phyloP scores from a whole-genome alignment of 2,329 filamentous ascomycete genomes.

The Ciborinia camelliae region DNA sequence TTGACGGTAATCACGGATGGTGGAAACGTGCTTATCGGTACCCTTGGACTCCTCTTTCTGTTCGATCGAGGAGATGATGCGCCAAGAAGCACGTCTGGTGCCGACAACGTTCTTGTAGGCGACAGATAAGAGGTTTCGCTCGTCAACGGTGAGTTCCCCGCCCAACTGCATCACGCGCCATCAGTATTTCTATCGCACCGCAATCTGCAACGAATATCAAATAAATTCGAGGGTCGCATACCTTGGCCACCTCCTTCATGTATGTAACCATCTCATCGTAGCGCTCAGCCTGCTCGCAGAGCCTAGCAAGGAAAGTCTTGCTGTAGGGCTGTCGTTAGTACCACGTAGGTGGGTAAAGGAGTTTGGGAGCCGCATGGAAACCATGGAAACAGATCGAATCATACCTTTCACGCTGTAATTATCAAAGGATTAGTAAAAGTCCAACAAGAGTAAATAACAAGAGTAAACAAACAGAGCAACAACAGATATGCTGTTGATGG shows the following conservation, averaged over 20 bases:
- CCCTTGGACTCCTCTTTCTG: conserved; percentile 99
- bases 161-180: conserved; percentile 47
- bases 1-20: conserved; percentile 95
- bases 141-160: conserved; percentile 84
- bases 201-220: conserved; percentile 20
- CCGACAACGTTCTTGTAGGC: conserved; percentile 99
- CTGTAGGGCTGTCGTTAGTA: conserved; percentile 47
- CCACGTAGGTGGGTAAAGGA: conserved; percentile 17
- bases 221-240: conserved; percentile 42
- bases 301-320: conserved; percentile 99
- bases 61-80: conserved; percentile 99
- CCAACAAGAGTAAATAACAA: conserved; percentile 16
- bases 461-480: conserved; percentile 15
- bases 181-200: conserved; percentile 26
- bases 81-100: conserved; percentile 96
- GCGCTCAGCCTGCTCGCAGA: conserved; percentile 99
- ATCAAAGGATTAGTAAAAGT: conserved; percentile 29
- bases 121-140: conserved; percentile 97
- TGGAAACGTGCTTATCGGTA: conserved; percentile 86
- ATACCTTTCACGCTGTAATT: conserved; percentile 38
- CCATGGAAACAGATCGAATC: conserved; percentile 18
- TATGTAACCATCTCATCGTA: conserved; percentile 99
- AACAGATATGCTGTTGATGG: conserved; percentile 25
- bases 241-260: conserved; percentile 99
- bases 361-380: conserved; percentile 18